Evolutionary conservation across 2,329 filamentous ascomycete genomes (phyloP).

Genomic region (Trichophaea hybrida): DNA sequence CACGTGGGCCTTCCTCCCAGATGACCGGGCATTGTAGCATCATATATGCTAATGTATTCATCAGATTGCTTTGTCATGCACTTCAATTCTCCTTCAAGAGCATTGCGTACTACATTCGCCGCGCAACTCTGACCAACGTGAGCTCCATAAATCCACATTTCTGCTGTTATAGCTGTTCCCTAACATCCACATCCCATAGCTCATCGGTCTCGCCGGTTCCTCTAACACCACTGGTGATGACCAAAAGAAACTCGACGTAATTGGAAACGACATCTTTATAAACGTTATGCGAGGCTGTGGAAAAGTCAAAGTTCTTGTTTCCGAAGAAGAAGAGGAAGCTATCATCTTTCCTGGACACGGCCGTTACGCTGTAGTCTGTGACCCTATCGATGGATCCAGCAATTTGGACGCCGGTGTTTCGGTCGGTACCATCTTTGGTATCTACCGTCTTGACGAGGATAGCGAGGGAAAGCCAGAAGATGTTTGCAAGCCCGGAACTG

Average conservation of each 20-base stretch:
- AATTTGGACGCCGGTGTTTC: conserved; percentile 97
- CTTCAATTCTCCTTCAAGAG: conserved; percentile 99
- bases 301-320: conserved; percentile 84
- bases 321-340: conserved; percentile 88
- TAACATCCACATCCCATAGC: conserved; percentile 27
- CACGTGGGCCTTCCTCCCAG: conserved; percentile 49
- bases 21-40: background rate
- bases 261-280: conserved; percentile 96
- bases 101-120: conserved; percentile 85
- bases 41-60: background rate
- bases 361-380: conserved; percentile 88
- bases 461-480: conserved; percentile 66
- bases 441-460: conserved; percentile 75
- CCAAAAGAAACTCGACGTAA: conserved; percentile 99
- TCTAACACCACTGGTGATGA: conserved; percentile 94
- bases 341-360: conserved; percentile 69
- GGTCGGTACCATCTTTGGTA: conserved; percentile 90
- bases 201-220: conserved; percentile 85
- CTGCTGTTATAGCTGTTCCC: background rate
- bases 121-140: conserved; percentile 76
- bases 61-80: conserved; percentile 83
- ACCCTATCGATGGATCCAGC: conserved; percentile 94
- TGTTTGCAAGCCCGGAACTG: conserved; percentile 74
- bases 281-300: conserved; percentile 86
- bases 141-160: conserved; percentile 13